Evolutionary conservation across 2,329 filamentous ascomycete genomes (phyloP).

Genomic region (Colletotrichum karsti): DNA sequence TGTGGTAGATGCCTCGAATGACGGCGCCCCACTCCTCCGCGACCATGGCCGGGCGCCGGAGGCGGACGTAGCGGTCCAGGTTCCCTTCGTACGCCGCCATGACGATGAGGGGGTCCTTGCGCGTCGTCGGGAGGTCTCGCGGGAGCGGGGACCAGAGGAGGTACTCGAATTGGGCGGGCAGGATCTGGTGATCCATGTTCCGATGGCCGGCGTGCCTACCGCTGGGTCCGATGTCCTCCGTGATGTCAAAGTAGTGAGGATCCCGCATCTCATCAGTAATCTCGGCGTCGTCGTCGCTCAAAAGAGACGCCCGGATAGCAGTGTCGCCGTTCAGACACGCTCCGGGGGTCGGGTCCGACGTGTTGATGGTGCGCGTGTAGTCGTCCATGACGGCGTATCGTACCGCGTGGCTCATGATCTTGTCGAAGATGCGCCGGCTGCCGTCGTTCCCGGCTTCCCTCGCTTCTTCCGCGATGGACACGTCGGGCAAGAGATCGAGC

Average conservation of each 20-base stretch:
- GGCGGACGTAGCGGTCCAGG: background rate
- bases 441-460: background rate
- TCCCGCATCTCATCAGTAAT: background rate
- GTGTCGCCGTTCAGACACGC: background rate
- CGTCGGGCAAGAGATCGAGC: constrained; percentile 44
- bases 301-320: background rate
- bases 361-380: constrained; percentile 33
- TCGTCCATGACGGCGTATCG: constrained; percentile 47
- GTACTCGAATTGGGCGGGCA: background rate
- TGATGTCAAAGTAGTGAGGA: background rate
- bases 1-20: constrained; percentile 45
- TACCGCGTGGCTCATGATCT: constrained; percentile 39
- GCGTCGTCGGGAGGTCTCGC: background rate
- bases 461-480: constrained; percentile 45
- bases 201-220: no score
- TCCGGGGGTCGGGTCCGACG: background rate
- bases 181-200: background rate
- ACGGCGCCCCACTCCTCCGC: background rate
- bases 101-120: background rate
- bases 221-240: background rate
- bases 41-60: background rate
- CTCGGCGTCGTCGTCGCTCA: background rate
- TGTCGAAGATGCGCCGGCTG: constrained; percentile 35
- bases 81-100: background rate
- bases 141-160: background rate